These are phyloP conservation scores for Vaccinium macrocarpon DNA, from an alignment of 148 eudicot genomes.

Conservation along the genomic window DNA sequence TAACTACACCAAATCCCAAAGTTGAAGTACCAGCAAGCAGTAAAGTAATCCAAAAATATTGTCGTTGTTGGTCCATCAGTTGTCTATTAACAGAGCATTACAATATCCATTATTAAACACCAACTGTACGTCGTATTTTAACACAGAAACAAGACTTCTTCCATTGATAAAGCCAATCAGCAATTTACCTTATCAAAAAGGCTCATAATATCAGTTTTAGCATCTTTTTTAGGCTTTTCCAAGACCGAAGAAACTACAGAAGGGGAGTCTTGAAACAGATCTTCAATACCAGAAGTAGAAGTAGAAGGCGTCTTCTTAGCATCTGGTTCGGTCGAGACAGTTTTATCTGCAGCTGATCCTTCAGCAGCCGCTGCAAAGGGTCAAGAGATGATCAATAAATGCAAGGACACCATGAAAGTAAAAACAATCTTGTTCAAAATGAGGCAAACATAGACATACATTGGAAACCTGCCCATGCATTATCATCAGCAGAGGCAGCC, in stretches of 20 bases:
- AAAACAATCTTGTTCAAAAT: slow-evolving; percentile 4
- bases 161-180: not conserved
- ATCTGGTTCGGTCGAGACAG: slow-evolving; percentile 36
- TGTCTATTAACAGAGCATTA: not conserved
- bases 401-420: not conserved
- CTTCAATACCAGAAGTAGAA: slow-evolving; percentile 67
- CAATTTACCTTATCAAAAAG: slow-evolving; percentile 88
- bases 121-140: not conserved
- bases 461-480: slow-evolving; percentile 91
- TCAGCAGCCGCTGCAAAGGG: slow-evolving; percentile 67
- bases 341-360: slow-evolving; percentile 56
- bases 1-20: not conserved
- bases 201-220: slow-evolving; percentile 88
- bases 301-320: slow-evolving; percentile 47
- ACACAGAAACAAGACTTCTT: not conserved
- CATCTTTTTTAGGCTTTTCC: slow-evolving; percentile 71
- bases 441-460: slow-evolving; percentile 43
- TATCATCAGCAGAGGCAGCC: slow-evolving; percentile 65
- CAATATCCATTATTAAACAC: not conserved
- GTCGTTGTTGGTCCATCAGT: not conserved
- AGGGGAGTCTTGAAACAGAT: slow-evolving; percentile 64
- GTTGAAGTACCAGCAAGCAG: not conserved
- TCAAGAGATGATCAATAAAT: not conserved
- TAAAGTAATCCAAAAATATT: not conserved
- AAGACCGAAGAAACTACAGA: slow-evolving; percentile 30